These are phyloP conservation scores for Zasmidium citrigriseum DNA, from an alignment of 2,329 filamentous ascomycete species.

Conservation along the genomic window DNA sequence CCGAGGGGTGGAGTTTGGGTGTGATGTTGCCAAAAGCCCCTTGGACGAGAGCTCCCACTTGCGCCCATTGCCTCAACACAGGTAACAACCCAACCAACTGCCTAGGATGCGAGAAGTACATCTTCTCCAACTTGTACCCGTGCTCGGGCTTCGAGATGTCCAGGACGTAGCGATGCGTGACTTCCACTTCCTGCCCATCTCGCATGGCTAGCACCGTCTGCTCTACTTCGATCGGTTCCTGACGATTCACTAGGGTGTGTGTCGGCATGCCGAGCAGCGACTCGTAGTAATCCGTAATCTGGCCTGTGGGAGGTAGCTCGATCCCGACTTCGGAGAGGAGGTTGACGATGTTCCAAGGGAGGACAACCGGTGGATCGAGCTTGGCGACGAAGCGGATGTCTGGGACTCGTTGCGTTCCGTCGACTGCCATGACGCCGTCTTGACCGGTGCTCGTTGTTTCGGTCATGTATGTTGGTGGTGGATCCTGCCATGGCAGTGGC, in stretches of 20 bases:
- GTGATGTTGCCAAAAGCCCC: conserved; percentile 16
- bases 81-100: conserved; percentile 76
- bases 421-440: conserved; percentile 56
- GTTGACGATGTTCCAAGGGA: conserved; percentile 66
- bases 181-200: conserved; percentile 20
- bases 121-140: conserved; percentile 64
- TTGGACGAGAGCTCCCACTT: conserved; percentile 65
- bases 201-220: conserved; percentile 7
- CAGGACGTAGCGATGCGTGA: conserved; percentile 58
- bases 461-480: conserved; percentile 61
- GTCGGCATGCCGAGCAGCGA: conserved; percentile 21
- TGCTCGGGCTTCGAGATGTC: conserved; percentile 74
- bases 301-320: conserved; percentile 50
- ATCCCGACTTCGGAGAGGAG: conserved; percentile 62
- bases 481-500: conserved; percentile 64
- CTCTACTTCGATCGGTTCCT: conserved; percentile 5
- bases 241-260: neutral
- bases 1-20: neutral
- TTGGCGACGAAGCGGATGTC: conserved; percentile 74
- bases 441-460: conserved; percentile 31
- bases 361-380: conserved; percentile 71
- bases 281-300: conserved; percentile 22
- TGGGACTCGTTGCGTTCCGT: conserved; percentile 58
- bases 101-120: conserved; percentile 76
- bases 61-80: conserved; percentile 72